A percentile compares a stretch with the other conserved stretches of the same genome.
Evolutionary conservation across 2,329 filamentous ascomycete species (phyloP).

Genomic region (Hortaea sp.): DNA sequence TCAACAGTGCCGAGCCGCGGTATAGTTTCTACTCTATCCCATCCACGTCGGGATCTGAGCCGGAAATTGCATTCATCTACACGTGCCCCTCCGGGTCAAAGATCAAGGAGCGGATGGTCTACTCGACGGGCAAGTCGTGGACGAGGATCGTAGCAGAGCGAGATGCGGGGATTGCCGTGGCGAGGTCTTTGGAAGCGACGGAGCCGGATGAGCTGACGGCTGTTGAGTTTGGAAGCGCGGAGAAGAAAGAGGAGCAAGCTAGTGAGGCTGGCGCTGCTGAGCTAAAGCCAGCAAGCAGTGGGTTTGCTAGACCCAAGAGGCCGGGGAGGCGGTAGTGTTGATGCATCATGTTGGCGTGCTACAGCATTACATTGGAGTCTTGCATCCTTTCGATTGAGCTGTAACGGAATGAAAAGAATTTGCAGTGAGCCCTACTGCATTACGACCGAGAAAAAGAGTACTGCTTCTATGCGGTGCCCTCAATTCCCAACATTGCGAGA

Average conservation of each 20-base stretch:
- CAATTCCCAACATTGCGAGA: too few relatives aligned
- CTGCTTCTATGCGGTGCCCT: too few relatives aligned
- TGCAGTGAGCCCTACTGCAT: too few relatives aligned
- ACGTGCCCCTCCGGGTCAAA: slow-evolving; percentile 63
- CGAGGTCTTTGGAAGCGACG: slow-evolving; percentile 58
- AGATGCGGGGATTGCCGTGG: slow-evolving; percentile 55
- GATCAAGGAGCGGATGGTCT: slow-evolving; percentile 80
- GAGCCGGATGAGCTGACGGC: slow-evolving; percentile 62
- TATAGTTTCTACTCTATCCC: slow-evolving; percentile 68
- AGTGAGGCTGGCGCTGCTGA: slow-evolving; percentile 37
- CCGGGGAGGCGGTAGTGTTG: slow-evolving; percentile 49
- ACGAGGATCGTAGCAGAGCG: slow-evolving; percentile 54
- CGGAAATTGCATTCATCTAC: slow-evolving; percentile 66
- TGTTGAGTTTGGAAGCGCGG: slow-evolving; percentile 40
- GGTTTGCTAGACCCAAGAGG: slow-evolving; percentile 69
- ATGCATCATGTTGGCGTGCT: background rate
- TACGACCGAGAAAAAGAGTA: too few relatives aligned
- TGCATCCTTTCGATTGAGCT: too few relatives aligned
- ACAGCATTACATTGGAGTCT: too few relatives aligned
- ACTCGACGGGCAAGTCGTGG: slow-evolving; percentile 50
- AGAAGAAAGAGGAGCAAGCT: slow-evolving; percentile 45
- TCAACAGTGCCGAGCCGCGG: slow-evolving; percentile 59
- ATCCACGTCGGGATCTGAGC: slow-evolving; percentile 41
- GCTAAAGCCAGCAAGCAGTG: slow-evolving; percentile 54
- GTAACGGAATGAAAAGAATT: too few relatives aligned